Conservation (phyloP, 768 basidiomycete genomes). For the Leccinum uliginosum region DNA sequence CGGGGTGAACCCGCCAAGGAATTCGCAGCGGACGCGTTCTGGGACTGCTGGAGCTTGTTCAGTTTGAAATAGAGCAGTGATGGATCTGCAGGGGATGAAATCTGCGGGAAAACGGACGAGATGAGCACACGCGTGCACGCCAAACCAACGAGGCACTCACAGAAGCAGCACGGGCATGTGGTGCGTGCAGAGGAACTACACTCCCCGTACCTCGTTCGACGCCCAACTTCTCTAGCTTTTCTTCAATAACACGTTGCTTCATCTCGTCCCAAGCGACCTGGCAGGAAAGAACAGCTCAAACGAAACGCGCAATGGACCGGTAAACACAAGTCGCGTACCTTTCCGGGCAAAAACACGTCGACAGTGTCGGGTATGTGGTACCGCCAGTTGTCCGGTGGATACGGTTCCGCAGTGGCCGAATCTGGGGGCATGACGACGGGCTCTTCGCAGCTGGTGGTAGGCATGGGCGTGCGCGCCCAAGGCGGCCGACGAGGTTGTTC, state of each 20-base stretch:
- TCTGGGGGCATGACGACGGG: slow-evolving; percentile 29
- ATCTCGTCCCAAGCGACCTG: slow-evolving; percentile 74
- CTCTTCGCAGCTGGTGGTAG: slow-evolving; percentile 32
- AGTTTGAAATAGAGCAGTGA: slow-evolving; percentile 77
- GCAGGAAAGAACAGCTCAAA: slow-evolving; percentile 4
- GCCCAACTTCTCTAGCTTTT: slow-evolving; percentile 75
- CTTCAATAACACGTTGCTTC: slow-evolving; percentile 69
- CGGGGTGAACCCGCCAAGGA: slow-evolving; percentile 67
- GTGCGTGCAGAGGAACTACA: slow-evolving; percentile 59
- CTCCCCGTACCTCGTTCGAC: slow-evolving; percentile 60
- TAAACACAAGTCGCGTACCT: slow-evolving; percentile 41
- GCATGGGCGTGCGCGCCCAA: slow-evolving; percentile 63
- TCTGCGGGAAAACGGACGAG: slow-evolving; percentile 39
- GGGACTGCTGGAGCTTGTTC: slow-evolving; percentile 77
- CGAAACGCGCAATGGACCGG: neutral
- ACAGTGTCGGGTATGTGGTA: slow-evolving; percentile 56
- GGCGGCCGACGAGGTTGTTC: slow-evolving; percentile 39
- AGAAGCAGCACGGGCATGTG: slow-evolving; percentile 80
- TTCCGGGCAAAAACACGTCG: slow-evolving; percentile 81
- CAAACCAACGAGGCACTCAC: slow-evolving; percentile 43
- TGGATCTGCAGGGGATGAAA: slow-evolving; percentile 88
- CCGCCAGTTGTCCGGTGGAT: slow-evolving; percentile 65
- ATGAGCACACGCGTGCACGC: slow-evolving; percentile 11
- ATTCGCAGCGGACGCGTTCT: slow-evolving; percentile 44
- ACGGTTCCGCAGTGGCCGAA: slow-evolving; percentile 45